Percentiles rank a stretch among this genome's conserved stretches.
phyloP scores from a whole-genome alignment of 148 eudicot species.

The Fagopyrum esculentum region DNA sequence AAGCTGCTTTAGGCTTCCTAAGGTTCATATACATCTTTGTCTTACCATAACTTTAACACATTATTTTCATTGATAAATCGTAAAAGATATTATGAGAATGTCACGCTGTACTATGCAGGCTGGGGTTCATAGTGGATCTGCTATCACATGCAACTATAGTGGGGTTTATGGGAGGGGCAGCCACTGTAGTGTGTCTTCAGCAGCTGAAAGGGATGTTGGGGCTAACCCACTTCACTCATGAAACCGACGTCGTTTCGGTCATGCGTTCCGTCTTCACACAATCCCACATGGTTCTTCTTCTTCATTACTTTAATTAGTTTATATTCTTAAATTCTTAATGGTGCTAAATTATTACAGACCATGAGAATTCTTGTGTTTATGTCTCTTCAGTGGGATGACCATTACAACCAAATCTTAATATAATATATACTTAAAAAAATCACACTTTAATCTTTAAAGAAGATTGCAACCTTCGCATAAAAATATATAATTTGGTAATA shows the following conservation, averaged over 20 bases:
- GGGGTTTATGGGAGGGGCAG: constrained; percentile 75
- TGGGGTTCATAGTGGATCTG: constrained; percentile 59
- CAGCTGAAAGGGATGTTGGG: constrained; percentile 58
- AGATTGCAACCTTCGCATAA: not conserved
- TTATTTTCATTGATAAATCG: not conserved
- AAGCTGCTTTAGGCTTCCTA: constrained; percentile 49
- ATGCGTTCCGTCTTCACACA: constrained; percentile 34
- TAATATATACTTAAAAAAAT: not conserved
- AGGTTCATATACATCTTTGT: constrained; percentile 25
- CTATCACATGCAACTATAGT: constrained; percentile 67
- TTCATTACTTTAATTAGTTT: not conserved
- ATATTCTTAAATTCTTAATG: not conserved
- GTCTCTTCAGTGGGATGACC: not conserved
- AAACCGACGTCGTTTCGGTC: constrained; percentile 43
- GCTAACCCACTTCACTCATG: constrained; percentile 42
- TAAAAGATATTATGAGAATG: not conserved
- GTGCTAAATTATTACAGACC: not conserved
- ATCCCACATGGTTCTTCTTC: constrained; percentile 28
- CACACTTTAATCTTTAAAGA: not conserved
- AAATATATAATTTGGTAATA: not conserved
- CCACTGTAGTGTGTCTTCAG: constrained; percentile 55
- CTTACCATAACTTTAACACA: not conserved
- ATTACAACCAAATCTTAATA: constrained; percentile 2
- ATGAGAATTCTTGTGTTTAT: not conserved
- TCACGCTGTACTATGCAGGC: constrained; percentile 22